Base-by-base conservation (phyloP, 2,329 filamentous ascomycete genomes). In the Colletotrichum orchidophilum region DNA sequence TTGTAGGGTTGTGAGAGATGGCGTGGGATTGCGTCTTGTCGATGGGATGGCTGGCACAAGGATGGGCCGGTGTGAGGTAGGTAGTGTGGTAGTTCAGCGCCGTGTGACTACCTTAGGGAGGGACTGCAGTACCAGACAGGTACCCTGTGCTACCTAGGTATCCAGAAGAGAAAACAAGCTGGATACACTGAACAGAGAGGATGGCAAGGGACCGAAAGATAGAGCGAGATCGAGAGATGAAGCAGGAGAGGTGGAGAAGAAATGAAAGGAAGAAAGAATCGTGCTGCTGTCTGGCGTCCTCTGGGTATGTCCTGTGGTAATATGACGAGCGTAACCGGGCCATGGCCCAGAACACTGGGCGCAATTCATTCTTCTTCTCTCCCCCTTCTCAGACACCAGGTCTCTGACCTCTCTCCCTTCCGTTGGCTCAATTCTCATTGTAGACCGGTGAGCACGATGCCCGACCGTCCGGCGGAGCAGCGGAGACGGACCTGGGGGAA, bases 401-500 rank as follows among this genome's bases (percentile, higher is more conserved):
- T 26, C 49, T 42, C 9, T 18, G 39, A 33, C 46, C 62, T 29
- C 52, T 15, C 27, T 65, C 29, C 15, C 61, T 18, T 59, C 21
- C 15, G 39, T 59, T 27, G 29, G 13, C 29, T 27, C 31, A 35
- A 42, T 61, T 39, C 46, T 46, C 39, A 46, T 49, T 21, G 7
- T 53, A 29, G 50, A 18, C 33, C 29, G 31, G 42, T 46, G 18
- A n/a, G 39, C 39, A 46, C 42, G n/a, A 26, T 26, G n/a, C 27
- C 39, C 39, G 39, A 52, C 13, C 26, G 27, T 53, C 18, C 35
- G 65, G 53, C 49, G 39, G 39, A 46, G 39, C 29, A 24, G 49
- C 70, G 66, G 60, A 65, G 60, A 42, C 31, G 27, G 59, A 52
- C 42, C n/a, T 64, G 46, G 69, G 55, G 66, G 54, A 68, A 57